phyloP scores from a whole-genome alignment of 768 basidiomycete genomes.

The Suillus cothurnatus region DNA sequence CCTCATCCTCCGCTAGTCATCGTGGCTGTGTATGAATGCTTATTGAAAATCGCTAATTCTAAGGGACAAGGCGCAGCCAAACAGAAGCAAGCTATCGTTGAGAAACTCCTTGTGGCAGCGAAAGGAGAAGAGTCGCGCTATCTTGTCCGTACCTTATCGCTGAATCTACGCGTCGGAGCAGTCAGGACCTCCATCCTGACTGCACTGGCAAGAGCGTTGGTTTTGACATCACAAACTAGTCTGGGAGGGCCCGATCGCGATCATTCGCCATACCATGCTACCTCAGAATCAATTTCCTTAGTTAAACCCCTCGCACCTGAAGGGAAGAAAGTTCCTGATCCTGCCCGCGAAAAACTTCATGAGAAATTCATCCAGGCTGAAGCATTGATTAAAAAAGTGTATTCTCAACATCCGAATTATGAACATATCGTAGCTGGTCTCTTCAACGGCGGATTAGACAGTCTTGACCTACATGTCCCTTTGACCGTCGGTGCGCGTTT shows the following conservation, averaged over 20 bases:
- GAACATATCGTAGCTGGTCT: slow-evolving; percentile 66
- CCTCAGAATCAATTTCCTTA: slow-evolving; percentile 21
- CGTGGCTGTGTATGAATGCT: slow-evolving; percentile 62
- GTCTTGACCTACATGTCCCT: slow-evolving; percentile 59
- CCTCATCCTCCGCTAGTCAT: slow-evolving; percentile 71
- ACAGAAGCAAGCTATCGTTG: slow-evolving; percentile 76
- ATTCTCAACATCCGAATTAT: slow-evolving; percentile 78
- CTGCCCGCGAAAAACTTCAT: slow-evolving; percentile 38
- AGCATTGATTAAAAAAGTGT: slow-evolving; percentile 66
- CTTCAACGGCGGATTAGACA: slow-evolving; percentile 60
- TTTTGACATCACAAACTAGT: slow-evolving; percentile 50
- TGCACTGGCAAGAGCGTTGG: slow-evolving; percentile 78
- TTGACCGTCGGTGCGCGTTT: slow-evolving; percentile 65
- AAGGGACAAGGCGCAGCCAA: slow-evolving; percentile 79
- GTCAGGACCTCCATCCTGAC: slow-evolving; percentile 81
- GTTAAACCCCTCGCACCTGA: slow-evolving; percentile 19
- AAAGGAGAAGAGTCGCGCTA: slow-evolving; percentile 88
- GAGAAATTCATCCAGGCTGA: slow-evolving; percentile 59
- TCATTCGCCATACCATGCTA: slow-evolving; percentile 33
- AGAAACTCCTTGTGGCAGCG: slow-evolving; percentile 81
- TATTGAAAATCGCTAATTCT: slow-evolving; percentile 65
- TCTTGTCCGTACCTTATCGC: slow-evolving; percentile 71
- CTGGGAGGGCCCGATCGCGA: slow-evolving; percentile 19
- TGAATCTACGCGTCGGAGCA: slow-evolving; percentile 85
- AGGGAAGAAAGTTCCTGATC: slow-evolving; percentile 32